Evolutionary conservation across 352 stramenopile species (phyloP).

Genomic region (Phytopythium delawarense): DNA sequence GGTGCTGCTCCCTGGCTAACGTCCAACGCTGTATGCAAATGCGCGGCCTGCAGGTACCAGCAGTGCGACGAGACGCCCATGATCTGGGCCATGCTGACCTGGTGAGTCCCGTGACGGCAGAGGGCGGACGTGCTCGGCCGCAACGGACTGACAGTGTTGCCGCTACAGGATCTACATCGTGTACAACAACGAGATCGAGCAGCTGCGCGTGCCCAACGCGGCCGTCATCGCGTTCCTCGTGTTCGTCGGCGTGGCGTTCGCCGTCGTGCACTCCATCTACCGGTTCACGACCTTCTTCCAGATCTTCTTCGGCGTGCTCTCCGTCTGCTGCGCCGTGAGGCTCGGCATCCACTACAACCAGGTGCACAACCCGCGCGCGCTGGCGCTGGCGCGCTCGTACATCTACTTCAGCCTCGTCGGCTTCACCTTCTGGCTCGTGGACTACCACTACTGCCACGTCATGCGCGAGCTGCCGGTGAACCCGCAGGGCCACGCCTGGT

Average conservation of each 20-base stretch:
- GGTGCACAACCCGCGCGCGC: constrained; percentile 48
- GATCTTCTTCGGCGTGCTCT: constrained; percentile 64
- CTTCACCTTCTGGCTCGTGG: constrained; percentile 68
- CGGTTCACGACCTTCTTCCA: constrained; percentile 78
- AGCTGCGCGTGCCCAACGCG: constrained; percentile 34
- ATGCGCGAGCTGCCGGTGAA: constrained; percentile 61
- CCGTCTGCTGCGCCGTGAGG: constrained; percentile 40
- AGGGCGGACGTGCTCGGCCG: neutral
- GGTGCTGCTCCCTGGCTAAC: neutral
- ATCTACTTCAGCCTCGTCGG: constrained; percentile 57
- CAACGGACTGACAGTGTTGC: neutral
- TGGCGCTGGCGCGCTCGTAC: constrained; percentile 57
- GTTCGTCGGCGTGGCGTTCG: constrained; percentile 57
- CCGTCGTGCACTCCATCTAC: constrained; percentile 69
- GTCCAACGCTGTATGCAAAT: neutral
- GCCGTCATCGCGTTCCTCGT: constrained; percentile 48
- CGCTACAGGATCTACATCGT: constrained; percentile 69
- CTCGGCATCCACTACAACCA: constrained; percentile 58
- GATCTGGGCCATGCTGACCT: constrained; percentile 78
- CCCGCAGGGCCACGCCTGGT: constrained; percentile 77
- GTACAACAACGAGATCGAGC: constrained; percentile 68
- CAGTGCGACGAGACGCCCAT: constrained; percentile 85
- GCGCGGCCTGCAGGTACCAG: constrained; percentile 34
- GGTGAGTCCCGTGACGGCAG: constrained; percentile 18
- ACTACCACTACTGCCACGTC: constrained; percentile 76